A percentile compares a stretch with the other conserved stretches of the same genome.
Conservation (phyloP, 108 stramenopile genomes). For the Skeletonema costatum region DNA sequence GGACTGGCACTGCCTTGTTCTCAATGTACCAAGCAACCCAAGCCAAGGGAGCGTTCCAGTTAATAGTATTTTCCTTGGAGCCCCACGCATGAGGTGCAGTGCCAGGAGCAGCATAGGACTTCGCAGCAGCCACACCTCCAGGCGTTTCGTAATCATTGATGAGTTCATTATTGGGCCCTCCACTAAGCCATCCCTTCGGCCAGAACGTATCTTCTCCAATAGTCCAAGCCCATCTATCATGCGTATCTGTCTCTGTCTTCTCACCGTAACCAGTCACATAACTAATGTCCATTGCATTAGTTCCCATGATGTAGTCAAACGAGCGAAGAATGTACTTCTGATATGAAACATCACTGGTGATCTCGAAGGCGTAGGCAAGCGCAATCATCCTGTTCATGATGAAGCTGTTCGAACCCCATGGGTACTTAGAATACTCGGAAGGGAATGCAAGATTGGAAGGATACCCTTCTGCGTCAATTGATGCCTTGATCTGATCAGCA, state of each 20-base stretch:
- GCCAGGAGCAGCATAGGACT: constrained; percentile 30
- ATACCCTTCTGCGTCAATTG: constrained; percentile 26
- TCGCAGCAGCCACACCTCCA: constrained; percentile 18
- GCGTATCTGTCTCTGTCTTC: constrained; percentile 33
- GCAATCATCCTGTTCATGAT: constrained; percentile 34
- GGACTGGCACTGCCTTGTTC: constrained; percentile 20
- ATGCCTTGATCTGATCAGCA: constrained; percentile 16
- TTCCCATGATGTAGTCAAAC: constrained; percentile 36
- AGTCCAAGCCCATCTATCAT: constrained; percentile 33
- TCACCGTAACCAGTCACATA: constrained; percentile 40
- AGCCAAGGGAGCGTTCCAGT: constrained; percentile 37
- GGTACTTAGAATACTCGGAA: constrained; percentile 6
- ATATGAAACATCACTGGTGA: constrained; percentile 15
- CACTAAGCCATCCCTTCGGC: constrained; percentile 33
- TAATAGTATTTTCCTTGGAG: constrained; percentile 31
- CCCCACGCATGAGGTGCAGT: constrained; percentile 42
- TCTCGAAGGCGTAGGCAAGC: constrained; percentile 27
- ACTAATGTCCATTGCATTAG: constrained; percentile 26
- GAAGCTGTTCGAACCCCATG: constrained; percentile 33
- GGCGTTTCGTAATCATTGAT: constrained; percentile 26
- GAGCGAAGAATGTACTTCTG: constrained; percentile 21
- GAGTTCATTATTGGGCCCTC: constrained; percentile 31
- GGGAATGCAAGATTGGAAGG: constrained; percentile 13
- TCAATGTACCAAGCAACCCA: constrained; percentile 38
- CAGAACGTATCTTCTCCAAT: constrained; percentile 29